Evolutionary conservation across 768 basidiomycete species (phyloP), one percentile per base, ranked within the genome.

Genomic region (Phanerodontia chrysosporium): DNA sequence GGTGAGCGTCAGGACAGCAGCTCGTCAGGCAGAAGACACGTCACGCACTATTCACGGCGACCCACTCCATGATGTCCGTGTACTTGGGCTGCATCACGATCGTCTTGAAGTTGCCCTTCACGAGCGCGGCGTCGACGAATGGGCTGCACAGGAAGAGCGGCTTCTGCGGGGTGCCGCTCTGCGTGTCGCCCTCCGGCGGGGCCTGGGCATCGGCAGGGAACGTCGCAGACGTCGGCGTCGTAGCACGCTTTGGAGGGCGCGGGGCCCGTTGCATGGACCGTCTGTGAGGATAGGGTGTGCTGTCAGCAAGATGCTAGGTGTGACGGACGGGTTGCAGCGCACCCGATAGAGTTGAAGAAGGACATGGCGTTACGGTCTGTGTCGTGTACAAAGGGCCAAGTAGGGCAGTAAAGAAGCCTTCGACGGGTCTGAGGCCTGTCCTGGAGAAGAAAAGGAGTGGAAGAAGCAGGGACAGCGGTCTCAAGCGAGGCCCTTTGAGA

Each of bases 61-160:
- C 95, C 95, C 95, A 97, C 70, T 97, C 95, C 82, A 93, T 95
- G 58, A 92, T 87, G 69, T 96, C 93, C 28, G 92, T 89, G 66
- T 95, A 97, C 72, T 96, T 97, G 7, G 96, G 96, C 55, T 94
- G 81, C 75, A 94, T 90, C 58, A 98, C 95, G 67, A 98, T 98
- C 2, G 95, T 97, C 78, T 96, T 98, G 79, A 97, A 98, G 74
- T 95, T 97, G 24, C 96, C 96, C 72, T 96, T 98, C 59, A 98
- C 95, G 45, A 98, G 81, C 0, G 96, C 93, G 1, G 94, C 89
- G 66, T 96, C 95, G 57, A 90, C 92, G 72, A 98, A 98, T 2
- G 95, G 95, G 55, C 90, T 90, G 72, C 90, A 96, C 12, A 98
- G 81, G 69, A 96, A 97, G 18, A 98, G 76, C 1, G 91, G 89